Evolutionary conservation across 495 filamentous ascomycete species (phyloP).

Genomic region (Hypomontagnella monticulosa): DNA sequence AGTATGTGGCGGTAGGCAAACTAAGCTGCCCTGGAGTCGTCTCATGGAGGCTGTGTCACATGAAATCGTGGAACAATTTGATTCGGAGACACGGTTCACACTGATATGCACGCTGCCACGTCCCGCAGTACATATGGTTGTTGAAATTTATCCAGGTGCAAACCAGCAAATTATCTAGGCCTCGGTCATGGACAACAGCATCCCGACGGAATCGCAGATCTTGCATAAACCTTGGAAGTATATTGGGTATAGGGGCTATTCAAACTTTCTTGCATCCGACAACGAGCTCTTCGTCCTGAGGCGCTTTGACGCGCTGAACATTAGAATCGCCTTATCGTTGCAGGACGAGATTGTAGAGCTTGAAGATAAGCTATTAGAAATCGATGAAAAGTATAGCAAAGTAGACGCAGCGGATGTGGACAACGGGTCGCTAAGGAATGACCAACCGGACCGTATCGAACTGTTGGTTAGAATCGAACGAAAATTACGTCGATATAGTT

Average conservation of each 20-base stretch:
- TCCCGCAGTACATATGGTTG: too few relatives aligned
- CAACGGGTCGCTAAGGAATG: neutral
- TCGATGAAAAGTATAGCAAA: neutral
- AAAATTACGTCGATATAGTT: slow-evolving; percentile 1
- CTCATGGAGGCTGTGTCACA: too few relatives aligned
- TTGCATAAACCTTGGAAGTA: slow-evolving; percentile 7
- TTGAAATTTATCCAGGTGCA: too few relatives aligned
- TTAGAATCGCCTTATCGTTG: neutral
- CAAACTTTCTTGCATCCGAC: neutral
- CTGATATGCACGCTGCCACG: too few relatives aligned
- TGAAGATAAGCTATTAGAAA: neutral
- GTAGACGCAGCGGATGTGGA: neutral
- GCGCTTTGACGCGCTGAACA: neutral
- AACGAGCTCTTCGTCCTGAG: neutral
- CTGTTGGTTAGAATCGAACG: neutral
- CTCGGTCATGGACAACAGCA: too few relatives aligned
- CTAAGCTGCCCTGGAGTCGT: too few relatives aligned
- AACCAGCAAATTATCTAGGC: too few relatives aligned
- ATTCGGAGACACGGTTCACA: too few relatives aligned
- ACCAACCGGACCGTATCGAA: neutral
- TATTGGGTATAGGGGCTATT: neutral
- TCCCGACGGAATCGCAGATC: neutral
- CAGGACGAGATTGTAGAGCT: neutral
- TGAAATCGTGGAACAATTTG: too few relatives aligned
- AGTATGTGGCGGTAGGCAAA: too few relatives aligned